Conservation (phyloP, 495 filamentous ascomycete genomes). For the Penicillium chermesinum region DNA sequence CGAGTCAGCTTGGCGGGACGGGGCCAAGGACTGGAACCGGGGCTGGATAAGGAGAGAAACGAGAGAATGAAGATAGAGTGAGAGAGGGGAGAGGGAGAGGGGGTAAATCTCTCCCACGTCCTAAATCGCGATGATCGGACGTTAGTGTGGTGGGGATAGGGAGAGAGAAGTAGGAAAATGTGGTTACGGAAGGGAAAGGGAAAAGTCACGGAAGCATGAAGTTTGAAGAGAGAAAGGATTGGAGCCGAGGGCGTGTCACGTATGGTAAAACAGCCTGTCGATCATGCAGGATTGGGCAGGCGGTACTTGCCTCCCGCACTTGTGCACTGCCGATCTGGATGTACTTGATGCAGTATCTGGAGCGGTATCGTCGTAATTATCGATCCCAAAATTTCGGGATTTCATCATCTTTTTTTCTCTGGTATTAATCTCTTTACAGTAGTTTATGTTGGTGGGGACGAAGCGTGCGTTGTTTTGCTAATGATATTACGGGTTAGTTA, state of each 20-base stretch:
- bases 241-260: constrained; percentile 12
- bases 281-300: constrained; percentile 20
- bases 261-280: constrained; percentile 19
- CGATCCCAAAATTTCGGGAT: background rate
- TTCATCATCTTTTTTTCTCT: background rate
- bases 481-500: too few relatives aligned
- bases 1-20: constrained; percentile 50
- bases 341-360: background rate
- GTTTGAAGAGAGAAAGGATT: constrained; percentile 16
- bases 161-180: constrained; percentile 13
- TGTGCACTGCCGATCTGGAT: background rate
- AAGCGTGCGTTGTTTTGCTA: too few relatives aligned
- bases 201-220: constrained; percentile 20
- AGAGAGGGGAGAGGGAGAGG: constrained; percentile 10
- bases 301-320: constrained; percentile 14
- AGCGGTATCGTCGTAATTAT: background rate
- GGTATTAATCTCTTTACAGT: background rate
- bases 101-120: constrained; percentile 11
- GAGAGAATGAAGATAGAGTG: background rate
- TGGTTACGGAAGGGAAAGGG: constrained; percentile 11
- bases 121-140: constrained; percentile 12
- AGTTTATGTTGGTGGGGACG: too few relatives aligned
- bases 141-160: background rate
- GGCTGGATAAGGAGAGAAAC: constrained; percentile 22
- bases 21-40: constrained; percentile 51